Conservation (phyloP, 78 protist species). For the Protostelium mycophagum region DNA sequence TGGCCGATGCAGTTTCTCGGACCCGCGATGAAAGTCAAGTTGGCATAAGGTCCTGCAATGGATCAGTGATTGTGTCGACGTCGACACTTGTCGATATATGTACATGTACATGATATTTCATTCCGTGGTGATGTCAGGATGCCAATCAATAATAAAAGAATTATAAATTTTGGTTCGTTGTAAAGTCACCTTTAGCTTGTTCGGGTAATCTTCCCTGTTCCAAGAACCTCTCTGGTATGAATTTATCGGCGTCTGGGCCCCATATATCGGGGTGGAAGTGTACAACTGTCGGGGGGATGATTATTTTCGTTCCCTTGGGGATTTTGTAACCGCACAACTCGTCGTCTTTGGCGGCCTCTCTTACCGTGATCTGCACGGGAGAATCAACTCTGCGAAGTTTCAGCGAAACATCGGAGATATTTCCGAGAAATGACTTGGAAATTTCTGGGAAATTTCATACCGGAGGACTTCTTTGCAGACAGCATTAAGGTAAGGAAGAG, state of each 20-base stretch:
- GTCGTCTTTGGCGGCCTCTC: not conserved
- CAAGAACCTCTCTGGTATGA: not conserved
- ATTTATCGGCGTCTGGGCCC: not conserved
- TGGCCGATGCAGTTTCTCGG: not conserved
- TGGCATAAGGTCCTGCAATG: not conserved
- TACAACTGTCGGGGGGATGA: not conserved
- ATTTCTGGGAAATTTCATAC: no score
- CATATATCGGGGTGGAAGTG: not conserved
- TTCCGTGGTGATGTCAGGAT: not conserved
- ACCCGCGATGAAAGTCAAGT: not conserved
- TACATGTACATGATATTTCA: no score
- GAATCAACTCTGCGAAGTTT: no score
- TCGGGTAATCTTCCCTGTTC: not conserved
- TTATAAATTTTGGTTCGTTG: no score
- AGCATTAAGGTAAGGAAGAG: not conserved
- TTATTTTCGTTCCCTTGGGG: not conserved
- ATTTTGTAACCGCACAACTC: not conserved
- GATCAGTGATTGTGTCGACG: no score
- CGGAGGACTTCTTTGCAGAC: not conserved
- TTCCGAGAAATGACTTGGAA: no score
- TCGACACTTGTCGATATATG: no score
- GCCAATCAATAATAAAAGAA: no score
- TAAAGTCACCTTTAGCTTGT: not conserved
- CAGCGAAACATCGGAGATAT: no score
- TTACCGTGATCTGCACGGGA: not conserved